Base-by-base conservation (phyloP, 1,284 basidiomycete genomes). In the Melampsora abietis-canadensis region DNA sequence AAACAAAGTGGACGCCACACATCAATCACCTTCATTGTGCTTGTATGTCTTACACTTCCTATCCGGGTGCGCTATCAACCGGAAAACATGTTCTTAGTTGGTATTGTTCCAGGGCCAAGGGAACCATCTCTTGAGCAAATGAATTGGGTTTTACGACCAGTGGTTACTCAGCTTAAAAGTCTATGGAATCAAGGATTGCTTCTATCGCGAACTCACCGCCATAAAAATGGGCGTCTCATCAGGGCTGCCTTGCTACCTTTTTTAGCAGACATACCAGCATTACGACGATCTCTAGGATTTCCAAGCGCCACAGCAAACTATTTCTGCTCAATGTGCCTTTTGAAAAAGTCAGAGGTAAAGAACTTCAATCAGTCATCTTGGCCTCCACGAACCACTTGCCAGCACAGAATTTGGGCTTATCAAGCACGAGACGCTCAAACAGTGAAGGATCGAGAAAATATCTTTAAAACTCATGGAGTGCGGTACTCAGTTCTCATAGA, bases 21-120 rank as follows among this genome's bases (percentile, higher is more conserved):
- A 21, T 24, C n/a, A 1, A 61, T 61, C 3, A 61, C 10, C 4
- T 61, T 61, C 30, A 24, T 61, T 31, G 30, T 61, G 0, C 8
- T 61, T 1, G 59, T 61, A 24, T 61, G n/a, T 27, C 30, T 61
- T 24, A 61, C n/a, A 24, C 75, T 78, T 30, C 76, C 76, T 12
- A 48, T 73, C 47, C 48, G 60, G 15, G 2, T 76, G 5, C 76
- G 78, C 8, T 78, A 76, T 51, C 37, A 59, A 27, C 31, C 63
- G 0, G 66, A 78, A 31, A 77, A 78, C 61, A 60, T 77, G n/a
- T 76, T 57, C 40, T 51, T 78, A 15, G 66, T 78, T 27, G 80
- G 81, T 2, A 77, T 83, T 46, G 80, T 84, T 19, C 84, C 84
- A 14, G 83, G 82, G 12, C 83, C 82, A 5, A 76, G 78, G 12